These are phyloP conservation scores for Breviolum minutum DNA, from an alignment of 73 alveolate species.

Conservation along the genomic window DNA sequence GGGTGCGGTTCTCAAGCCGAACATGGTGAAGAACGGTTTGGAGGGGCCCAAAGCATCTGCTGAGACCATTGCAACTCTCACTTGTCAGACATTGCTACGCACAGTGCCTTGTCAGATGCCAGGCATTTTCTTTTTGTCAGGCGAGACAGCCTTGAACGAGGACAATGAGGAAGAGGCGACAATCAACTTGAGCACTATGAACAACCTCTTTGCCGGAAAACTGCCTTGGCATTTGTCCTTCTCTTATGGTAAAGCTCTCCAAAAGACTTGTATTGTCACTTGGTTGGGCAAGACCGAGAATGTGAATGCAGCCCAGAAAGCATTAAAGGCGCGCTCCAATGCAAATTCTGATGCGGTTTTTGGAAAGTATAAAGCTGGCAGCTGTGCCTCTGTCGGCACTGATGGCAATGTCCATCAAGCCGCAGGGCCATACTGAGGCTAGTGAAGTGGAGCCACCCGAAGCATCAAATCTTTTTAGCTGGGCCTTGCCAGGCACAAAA, in stretches of 20 bases:
- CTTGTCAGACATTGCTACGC: slow-evolving; percentile 98
- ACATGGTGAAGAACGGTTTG: slow-evolving; percentile 99
- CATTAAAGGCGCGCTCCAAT: slow-evolving; percentile 98
- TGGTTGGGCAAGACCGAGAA: slow-evolving; percentile 99
- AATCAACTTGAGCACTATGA: slow-evolving; percentile 98
- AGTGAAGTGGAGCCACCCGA: too few relatives aligned
- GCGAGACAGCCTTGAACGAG: slow-evolving; percentile 54
- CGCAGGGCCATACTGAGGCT: slow-evolving; percentile 59
- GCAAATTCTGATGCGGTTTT: slow-evolving; percentile 98
- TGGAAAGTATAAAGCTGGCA: slow-evolving; percentile 96
- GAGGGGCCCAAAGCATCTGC: slow-evolving; percentile 96
- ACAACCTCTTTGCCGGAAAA: slow-evolving; percentile 96
- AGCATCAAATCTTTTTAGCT: too few relatives aligned
- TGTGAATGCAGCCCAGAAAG: slow-evolving; percentile 98
- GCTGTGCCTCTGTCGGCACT: slow-evolving; percentile 78
- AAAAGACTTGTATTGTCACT: slow-evolving; percentile 98
- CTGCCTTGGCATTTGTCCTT: slow-evolving; percentile 99
- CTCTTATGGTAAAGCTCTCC: slow-evolving; percentile 99
- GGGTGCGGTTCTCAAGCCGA: slow-evolving; percentile 99
- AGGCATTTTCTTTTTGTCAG: slow-evolving; percentile 97
- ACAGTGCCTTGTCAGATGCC: slow-evolving; percentile 99
- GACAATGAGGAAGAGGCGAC: slow-evolving; percentile 97
- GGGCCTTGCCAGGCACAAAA: too few relatives aligned
- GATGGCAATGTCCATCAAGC: slow-evolving; percentile 80
- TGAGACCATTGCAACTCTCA: slow-evolving; percentile 98